phyloP scores from a whole-genome alignment of 31 red algal species.

The Odonthalia washingtoniensis region DNA sequence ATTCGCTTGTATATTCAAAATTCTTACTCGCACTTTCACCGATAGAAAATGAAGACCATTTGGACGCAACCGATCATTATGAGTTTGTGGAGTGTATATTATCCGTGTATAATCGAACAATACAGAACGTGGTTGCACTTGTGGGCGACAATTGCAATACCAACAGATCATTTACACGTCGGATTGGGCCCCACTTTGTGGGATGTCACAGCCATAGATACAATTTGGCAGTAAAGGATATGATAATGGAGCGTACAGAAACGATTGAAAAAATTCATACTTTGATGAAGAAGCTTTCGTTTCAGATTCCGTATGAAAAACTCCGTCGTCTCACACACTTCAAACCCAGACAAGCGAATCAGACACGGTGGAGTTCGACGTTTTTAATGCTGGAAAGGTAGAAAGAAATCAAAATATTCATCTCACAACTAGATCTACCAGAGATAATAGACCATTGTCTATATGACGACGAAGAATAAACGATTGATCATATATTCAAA shows the following conservation, averaged over 20 bases:
- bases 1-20: too few species aligned
- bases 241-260: not conserved
- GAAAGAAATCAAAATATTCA: too few species aligned
- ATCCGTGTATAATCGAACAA: not conserved
- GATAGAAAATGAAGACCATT: too few species aligned
- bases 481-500: too few species aligned
- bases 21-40: too few species aligned
- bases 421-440: too few species aligned
- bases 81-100: too few species aligned
- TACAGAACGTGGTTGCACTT: not conserved
- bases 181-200: not conserved
- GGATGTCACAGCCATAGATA: too few species aligned
- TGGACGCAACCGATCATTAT: too few species aligned
- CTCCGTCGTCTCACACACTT: not conserved
- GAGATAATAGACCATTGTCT: too few species aligned
- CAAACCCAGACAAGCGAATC: not conserved
- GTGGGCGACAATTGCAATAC: not conserved
- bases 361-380: not conserved
- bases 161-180: not conserved
- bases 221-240: not conserved
- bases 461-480: too few species aligned
- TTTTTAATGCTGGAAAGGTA: not conserved
- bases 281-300: not conserved
- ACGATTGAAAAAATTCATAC: not conserved
- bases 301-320: not conserved